These are phyloP conservation scores for Amanita jacksonii DNA, from an alignment of 768 basidiomycete genomes.

Conservation along the genomic window DNA sequence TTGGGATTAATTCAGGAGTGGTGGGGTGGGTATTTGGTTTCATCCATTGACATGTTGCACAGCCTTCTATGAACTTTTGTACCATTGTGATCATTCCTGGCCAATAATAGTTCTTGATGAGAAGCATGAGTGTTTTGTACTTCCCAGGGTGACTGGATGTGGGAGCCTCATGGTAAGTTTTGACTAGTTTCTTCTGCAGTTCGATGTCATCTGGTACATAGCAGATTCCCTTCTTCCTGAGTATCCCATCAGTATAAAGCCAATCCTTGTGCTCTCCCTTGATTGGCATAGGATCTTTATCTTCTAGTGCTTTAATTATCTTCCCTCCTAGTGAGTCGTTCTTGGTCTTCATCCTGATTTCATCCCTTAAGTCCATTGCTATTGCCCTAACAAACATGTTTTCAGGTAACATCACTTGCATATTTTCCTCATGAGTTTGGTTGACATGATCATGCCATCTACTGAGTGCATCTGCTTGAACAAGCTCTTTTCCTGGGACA, in stretches of 20 bases:
- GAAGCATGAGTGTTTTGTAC: neutral
- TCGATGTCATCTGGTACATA: conserved; percentile 4
- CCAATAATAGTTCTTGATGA: neutral
- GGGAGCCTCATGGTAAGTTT: neutral
- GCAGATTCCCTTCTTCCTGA: neutral
- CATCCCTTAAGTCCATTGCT: neutral
- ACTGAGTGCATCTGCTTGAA: neutral
- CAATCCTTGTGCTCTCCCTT: neutral
- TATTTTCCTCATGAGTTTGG: neutral
- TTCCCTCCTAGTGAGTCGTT: neutral
- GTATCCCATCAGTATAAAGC: neutral
- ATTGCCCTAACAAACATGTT: neutral
- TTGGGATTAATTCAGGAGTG: conserved; percentile 2
- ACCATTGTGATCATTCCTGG: neutral
- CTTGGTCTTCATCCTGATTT: neutral
- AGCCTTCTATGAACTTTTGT: neutral
- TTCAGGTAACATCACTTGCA: neutral
- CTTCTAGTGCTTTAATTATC: neutral
- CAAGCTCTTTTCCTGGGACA: neutral
- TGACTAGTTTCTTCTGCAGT: neutral
- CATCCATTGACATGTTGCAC: neutral
- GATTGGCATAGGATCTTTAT: neutral
- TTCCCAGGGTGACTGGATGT: neutral
- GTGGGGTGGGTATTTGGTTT: conserved; percentile 2
- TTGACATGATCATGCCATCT: conserved; percentile 1